These are phyloP conservation scores for Chrysosphaeria jannelii DNA, from an alignment of 2,329 filamentous ascomycete genomes.

Conservation along the genomic window DNA sequence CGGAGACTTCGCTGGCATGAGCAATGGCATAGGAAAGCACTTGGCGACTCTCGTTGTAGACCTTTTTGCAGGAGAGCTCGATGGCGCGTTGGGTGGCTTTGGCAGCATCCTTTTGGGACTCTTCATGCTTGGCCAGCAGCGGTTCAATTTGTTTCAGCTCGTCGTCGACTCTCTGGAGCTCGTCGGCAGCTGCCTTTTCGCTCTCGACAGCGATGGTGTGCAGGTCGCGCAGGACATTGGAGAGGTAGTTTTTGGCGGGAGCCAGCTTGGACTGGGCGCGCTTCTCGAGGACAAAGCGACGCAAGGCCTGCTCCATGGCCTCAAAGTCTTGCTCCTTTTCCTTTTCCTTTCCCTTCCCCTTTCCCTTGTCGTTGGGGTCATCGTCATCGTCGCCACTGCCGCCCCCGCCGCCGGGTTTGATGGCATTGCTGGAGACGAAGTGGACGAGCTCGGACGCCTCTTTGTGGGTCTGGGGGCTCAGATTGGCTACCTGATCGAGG, in stretches of 20 bases:
- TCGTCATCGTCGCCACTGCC: conserved; percentile 23
- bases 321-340: conserved; percentile 79
- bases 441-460: conserved; percentile 81
- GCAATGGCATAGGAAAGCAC: conserved; percentile 47
- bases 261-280: conserved; percentile 82
- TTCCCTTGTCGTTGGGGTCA: conserved; percentile 25
- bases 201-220: conserved; percentile 63
- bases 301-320: conserved; percentile 59
- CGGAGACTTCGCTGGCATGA: conserved; percentile 43
- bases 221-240: conserved; percentile 78
- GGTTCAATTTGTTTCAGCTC: conserved; percentile 67
- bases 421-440: conserved; percentile 90
- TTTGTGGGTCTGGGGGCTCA: conserved; percentile 85
- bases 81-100: conserved; percentile 59
- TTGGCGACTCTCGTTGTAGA: conserved; percentile 58
- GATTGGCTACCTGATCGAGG: conserved; percentile 53
- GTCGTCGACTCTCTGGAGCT: conserved; percentile 52
- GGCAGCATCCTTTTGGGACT: conserved; percentile 47
- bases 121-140: conserved; percentile 54
- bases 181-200: conserved; percentile 54
- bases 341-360: conserved; percentile 60
- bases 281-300: conserved; percentile 88
- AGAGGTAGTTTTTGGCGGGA: conserved; percentile 77
- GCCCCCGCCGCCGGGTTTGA: conserved; percentile 33
- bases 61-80: conserved; percentile 55